Evolutionary conservation across 805 yeast species (phyloP).

Genomic region (Wickerhamiella nectarea): DNA sequence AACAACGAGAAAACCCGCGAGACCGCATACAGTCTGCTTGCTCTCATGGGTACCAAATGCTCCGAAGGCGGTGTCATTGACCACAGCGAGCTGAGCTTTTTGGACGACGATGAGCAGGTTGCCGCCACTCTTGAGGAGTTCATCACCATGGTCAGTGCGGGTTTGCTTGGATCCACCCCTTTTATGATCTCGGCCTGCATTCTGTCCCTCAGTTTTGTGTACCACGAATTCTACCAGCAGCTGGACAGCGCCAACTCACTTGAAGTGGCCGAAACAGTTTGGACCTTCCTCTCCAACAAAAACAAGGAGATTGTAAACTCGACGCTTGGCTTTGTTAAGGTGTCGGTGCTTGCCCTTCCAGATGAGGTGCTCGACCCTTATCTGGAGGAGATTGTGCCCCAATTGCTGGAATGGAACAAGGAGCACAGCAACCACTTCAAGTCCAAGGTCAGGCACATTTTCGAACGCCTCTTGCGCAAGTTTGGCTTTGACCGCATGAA

Average conservation of each 20-base stretch:
- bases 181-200: slow-evolving; percentile 96
- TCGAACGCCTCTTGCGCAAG: slow-evolving; percentile 81
- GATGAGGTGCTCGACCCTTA: slow-evolving; percentile 57
- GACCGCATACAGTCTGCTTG: slow-evolving; percentile 58
- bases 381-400: slow-evolving; percentile 50
- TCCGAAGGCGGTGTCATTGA: slow-evolving; percentile 46
- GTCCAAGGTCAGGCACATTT: slow-evolving; percentile 79
- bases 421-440: slow-evolving; percentile 94
- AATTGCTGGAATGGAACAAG: slow-evolving; percentile 82
- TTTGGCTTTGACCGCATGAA: slow-evolving; percentile 84
- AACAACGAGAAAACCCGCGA: slow-evolving; percentile 85
- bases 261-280: slow-evolving; percentile 77
- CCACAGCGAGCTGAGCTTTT: slow-evolving; percentile 52
- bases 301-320: slow-evolving; percentile 89
- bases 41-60: slow-evolving; percentile 73
- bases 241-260: slow-evolving; percentile 46
- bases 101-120: slow-evolving; percentile 50
- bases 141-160: slow-evolving; percentile 90
- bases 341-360: slow-evolving; percentile 71
- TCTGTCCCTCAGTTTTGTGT: slow-evolving; percentile 73
- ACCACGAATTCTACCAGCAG: slow-evolving; percentile 68
- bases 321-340: slow-evolving; percentile 87
- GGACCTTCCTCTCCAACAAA: slow-evolving; percentile 76
- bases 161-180: slow-evolving; percentile 84
- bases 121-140: slow-evolving; percentile 64